phyloP scores from a whole-genome alignment of 75 land plant species.

The Cunninghamia lanceolata region DNA sequence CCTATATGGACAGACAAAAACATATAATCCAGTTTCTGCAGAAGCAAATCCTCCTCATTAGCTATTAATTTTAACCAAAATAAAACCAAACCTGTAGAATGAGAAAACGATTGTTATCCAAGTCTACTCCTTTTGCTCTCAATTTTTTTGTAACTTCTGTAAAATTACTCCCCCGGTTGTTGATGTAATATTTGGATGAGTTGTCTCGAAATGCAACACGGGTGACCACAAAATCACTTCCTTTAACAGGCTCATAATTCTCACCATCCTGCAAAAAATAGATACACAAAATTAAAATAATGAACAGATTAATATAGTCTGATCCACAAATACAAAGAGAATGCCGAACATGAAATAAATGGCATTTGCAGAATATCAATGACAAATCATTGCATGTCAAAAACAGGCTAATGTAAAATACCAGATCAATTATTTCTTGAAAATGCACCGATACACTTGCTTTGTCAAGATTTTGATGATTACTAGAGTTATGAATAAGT shows the following conservation, averaged over 20 bases:
- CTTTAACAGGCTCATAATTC: constrained; percentile 66
- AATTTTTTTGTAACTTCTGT: constrained; percentile 92
- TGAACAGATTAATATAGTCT: background rate
- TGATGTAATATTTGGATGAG: constrained; percentile 92
- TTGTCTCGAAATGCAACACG: constrained; percentile 92
- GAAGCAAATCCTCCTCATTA: background rate
- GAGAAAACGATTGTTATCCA: constrained; percentile 94
- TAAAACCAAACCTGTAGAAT: constrained; percentile 73
- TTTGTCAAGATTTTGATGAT: constrained; percentile 94
- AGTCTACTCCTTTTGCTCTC: constrained; percentile 91
- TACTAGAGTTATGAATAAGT: constrained; percentile 93
- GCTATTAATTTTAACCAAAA: background rate
- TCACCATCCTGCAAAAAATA: constrained; percentile 74
- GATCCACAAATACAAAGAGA: background rate
- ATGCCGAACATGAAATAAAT: background rate
- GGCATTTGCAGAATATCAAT: background rate
- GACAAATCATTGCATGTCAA: background rate
- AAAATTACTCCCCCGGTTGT: constrained; percentile 85
- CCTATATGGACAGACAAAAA: constrained; percentile 39
- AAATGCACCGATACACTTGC: constrained; percentile 95
- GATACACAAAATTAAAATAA: background rate
- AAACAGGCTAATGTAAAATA: constrained; percentile 13
- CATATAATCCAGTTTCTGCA: background rate
- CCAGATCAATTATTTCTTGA: constrained; percentile 94
- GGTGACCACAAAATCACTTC: constrained; percentile 82